These are phyloP conservation scores for Knufia petricola DNA, from an alignment of 2,329 filamentous ascomycete genomes.

Conservation along the genomic window DNA sequence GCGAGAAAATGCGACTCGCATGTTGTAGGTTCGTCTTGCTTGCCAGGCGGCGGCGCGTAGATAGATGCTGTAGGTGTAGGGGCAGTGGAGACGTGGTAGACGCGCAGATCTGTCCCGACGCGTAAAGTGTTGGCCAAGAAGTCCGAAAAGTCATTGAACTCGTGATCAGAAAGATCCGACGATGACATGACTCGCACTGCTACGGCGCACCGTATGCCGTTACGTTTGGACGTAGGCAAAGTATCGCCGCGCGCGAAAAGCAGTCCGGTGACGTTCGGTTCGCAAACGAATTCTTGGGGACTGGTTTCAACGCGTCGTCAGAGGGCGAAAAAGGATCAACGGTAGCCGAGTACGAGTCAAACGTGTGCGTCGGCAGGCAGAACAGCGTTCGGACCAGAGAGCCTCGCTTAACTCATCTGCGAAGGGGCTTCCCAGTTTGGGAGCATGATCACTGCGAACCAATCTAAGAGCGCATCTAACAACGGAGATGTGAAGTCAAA, in stretches of 20 bases:
- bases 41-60: conserved; percentile 65
- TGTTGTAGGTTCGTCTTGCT: conserved; percentile 65
- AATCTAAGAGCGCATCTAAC: neutral
- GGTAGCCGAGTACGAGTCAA: neutral
- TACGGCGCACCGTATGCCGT: neutral
- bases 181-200: neutral
- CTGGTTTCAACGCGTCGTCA: neutral
- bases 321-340: neutral
- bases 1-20: conserved; percentile 75
- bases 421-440: no score
- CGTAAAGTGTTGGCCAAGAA: conserved; percentile 9
- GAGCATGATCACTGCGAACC: neutral
- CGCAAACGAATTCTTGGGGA: neutral
- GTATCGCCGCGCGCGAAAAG: neutral
- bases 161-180: neutral
- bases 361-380: neutral
- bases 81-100: conserved; percentile 82
- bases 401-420: neutral
- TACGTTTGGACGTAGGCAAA: neutral
- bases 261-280: conserved; percentile 1
- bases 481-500: neutral
- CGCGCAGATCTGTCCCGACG: conserved; percentile 49
- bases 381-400: neutral
- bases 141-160: conserved; percentile 5
- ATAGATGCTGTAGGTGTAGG: conserved; percentile 65